Percentiles rank a stretch among this genome's conserved stretches.
Conservation (phyloP, 306 rosid species). For the Echinosophora koreensis region DNA sequence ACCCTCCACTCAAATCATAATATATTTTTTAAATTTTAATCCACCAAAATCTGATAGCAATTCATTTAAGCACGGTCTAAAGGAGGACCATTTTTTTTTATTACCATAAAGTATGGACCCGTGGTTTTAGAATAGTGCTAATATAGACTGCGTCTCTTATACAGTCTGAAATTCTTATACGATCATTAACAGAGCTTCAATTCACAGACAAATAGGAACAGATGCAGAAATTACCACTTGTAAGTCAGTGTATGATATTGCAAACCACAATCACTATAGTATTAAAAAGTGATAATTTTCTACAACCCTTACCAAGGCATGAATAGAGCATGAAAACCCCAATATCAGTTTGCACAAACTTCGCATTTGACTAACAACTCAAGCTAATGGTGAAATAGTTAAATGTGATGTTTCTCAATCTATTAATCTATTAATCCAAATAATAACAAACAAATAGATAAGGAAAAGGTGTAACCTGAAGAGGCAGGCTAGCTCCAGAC, state of each 20-base stretch:
- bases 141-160: not conserved
- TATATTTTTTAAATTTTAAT: constrained; percentile 1
- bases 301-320: constrained; percentile 24
- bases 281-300: constrained; percentile 9
- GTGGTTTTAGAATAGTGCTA: constrained; percentile 9
- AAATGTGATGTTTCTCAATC: constrained; percentile 27
- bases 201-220: not conserved
- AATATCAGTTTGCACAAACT: constrained; percentile 16
- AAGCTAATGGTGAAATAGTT: constrained; percentile 26
- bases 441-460: constrained; percentile 36
- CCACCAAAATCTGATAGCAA: constrained; percentile 29
- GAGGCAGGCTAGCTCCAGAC: constrained; percentile 99
- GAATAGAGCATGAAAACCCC: constrained; percentile 30
- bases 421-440: not conserved
- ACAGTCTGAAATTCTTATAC: not conserved
- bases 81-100: constrained; percentile 7
- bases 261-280: constrained; percentile 8
- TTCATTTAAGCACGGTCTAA: constrained; percentile 30
- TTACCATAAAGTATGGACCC: not conserved
- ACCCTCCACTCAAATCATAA: constrained; percentile 20
- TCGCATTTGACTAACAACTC: constrained; percentile 28
- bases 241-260: constrained; percentile 7
- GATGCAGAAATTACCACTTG: constrained; percentile 18
- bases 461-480: constrained; percentile 69
- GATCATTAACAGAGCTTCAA: constrained; percentile 11